Base-by-base conservation (phyloP, 2,329 filamentous ascomycete species). In the Tolypocladium album region DNA sequence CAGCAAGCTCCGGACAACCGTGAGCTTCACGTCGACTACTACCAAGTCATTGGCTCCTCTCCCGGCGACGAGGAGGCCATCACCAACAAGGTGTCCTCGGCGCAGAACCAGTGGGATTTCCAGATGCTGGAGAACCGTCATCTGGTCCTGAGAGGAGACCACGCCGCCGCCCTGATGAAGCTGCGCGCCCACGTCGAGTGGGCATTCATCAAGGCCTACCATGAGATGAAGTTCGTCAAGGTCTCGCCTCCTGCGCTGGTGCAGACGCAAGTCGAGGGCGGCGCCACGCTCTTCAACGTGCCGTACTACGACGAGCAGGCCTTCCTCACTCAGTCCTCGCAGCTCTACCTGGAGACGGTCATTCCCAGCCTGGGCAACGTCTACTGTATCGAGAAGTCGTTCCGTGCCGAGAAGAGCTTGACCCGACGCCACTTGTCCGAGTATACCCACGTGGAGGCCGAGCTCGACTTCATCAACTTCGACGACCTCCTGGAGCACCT, bases 341-440 rank as follows among this genome's bases (percentile, higher is more conserved):
- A 99, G 76, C 85, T 99, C 59, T 99, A 99, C 77, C 88, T 99
- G 61, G 94, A 99, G 81, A 99, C 94, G 39, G 91, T 88, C 65
- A 80, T 99, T 39, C 91, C 93, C 13, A 90, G 88, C 58, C 82
- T 97, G 69, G 94, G 94, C 67, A 90, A 97, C 72, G 92, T 97
- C 58, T 99, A 95, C 83, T 97, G 93, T 73, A 93, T 99, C 69
- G 92, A 96, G 76, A 96, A 96, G 75, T 97, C 93, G 2, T 99
- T 99, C 87, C 92, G 94, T 63, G 94, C 94, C 17, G 94, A 99
- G 77, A 97, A 97, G 78, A 93, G 88, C 8, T 81, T 97, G 61
- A 99, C 94, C 57, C 89, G 94, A 63, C 90, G 94, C 70, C 94
- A 99, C 74, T 78, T 99, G 68, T 90, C 91, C 56, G 94, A 99